phyloP scores from a whole-genome alignment of 495 filamentous ascomycete species.

The Penicillium crystallinum region DNA sequence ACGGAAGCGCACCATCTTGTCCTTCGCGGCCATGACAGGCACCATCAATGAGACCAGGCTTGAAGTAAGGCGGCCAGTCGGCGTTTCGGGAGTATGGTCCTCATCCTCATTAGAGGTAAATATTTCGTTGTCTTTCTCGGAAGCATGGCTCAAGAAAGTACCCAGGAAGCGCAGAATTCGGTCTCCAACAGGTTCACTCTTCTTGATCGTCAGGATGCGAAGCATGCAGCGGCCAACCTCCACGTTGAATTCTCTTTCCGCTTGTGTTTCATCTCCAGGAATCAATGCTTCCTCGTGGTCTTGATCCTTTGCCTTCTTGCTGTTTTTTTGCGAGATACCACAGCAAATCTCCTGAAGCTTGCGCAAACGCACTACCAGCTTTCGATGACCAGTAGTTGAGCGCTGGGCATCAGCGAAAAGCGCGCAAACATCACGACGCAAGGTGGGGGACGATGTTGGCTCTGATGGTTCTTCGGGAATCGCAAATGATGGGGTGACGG shows the following conservation, averaged over 20 bases:
- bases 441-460: slow-evolving; percentile 50
- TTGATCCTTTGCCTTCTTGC: slow-evolving; percentile 38
- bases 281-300: slow-evolving; percentile 36
- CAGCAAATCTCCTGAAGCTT: slow-evolving; percentile 87
- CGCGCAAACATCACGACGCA: slow-evolving; percentile 70
- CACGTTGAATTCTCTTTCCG: slow-evolving; percentile 79
- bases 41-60: slow-evolving; percentile 65
- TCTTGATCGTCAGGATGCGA: slow-evolving; percentile 80
- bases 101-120: slow-evolving; percentile 33
- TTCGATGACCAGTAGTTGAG: slow-evolving; percentile 82
- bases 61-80: slow-evolving; percentile 69
- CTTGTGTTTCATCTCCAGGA: slow-evolving; percentile 52
- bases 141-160: slow-evolving; percentile 73
- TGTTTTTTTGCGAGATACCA: slow-evolving; percentile 58
- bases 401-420: slow-evolving; percentile 86
- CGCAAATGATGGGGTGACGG: slow-evolving; percentile 53
- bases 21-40: slow-evolving; percentile 70
- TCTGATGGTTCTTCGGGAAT: slow-evolving; percentile 65
- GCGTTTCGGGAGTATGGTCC: slow-evolving; percentile 63
- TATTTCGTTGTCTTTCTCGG: slow-evolving; percentile 65
- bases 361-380: slow-evolving; percentile 76
- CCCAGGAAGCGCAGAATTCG: slow-evolving; percentile 78
- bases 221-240: slow-evolving; percentile 80
- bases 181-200: slow-evolving; percentile 86
- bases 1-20: slow-evolving; percentile 88